phyloP scores from a whole-genome alignment of 768 basidiomycete species.

The Russula earlei region DNA sequence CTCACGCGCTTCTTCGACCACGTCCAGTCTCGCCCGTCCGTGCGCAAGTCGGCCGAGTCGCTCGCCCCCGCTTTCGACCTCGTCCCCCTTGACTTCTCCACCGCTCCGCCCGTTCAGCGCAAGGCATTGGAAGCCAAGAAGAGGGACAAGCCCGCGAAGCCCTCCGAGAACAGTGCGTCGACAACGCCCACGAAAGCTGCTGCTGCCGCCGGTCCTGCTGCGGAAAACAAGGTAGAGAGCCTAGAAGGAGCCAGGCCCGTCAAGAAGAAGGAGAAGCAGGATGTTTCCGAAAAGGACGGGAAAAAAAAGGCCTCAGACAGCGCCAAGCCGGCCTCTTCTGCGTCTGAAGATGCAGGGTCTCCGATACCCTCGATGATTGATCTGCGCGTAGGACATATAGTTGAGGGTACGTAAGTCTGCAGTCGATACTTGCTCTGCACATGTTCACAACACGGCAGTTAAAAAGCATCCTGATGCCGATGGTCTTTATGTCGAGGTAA shows the following conservation, averaged over 20 bases:
- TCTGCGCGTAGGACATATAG: conserved; percentile 84
- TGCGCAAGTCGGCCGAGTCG: conserved; percentile 47
- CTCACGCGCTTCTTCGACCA: conserved; percentile 94
- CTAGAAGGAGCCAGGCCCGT: conserved; percentile 27
- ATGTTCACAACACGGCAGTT: conserved; percentile 34
- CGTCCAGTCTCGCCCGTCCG: conserved; percentile 62
- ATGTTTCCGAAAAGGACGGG: conserved; percentile 31
- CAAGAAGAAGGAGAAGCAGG: conserved; percentile 38
- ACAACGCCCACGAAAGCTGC: conserved; percentile 19
- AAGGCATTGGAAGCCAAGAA: conserved; percentile 68
- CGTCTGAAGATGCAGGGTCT: conserved; percentile 61
- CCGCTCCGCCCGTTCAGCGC: conserved; percentile 66
- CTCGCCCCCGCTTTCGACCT: conserved; percentile 44
- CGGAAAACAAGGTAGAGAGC: conserved; percentile 49
- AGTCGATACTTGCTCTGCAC: neutral
- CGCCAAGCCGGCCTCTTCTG: conserved; percentile 23
- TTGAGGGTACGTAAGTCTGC: conserved; percentile 56
- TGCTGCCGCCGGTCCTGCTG: conserved; percentile 28
- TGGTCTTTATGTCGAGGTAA: conserved; percentile 88
- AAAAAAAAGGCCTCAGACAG: conserved; percentile 29
- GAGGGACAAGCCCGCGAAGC: conserved; percentile 50
- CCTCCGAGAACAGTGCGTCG: conserved; percentile 24
- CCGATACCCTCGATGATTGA: conserved; percentile 97
- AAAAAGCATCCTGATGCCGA: conserved; percentile 97
- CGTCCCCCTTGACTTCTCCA: conserved; percentile 62